phyloP scores from a whole-genome alignment of 129 eudicot species.

The Artemisia annua region DNA sequence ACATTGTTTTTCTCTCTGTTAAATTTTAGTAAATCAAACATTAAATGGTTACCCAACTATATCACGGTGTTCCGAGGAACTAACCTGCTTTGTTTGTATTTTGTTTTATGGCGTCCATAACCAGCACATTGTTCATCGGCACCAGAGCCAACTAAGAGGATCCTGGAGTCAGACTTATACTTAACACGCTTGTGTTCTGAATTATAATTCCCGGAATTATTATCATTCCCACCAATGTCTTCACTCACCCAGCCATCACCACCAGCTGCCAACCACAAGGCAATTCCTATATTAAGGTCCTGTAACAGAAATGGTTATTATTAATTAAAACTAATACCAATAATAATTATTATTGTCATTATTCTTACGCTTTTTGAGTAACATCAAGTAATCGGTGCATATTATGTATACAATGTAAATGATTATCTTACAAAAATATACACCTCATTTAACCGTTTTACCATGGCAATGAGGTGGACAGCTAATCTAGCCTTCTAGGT shows the following conservation, averaged over 20 bases:
- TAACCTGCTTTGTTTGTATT: constrained; percentile 74
- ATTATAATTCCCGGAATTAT: constrained; percentile 15
- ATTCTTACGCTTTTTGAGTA: too few species aligned
- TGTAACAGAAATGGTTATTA: constrained; percentile 23
- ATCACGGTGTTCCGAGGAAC: background rate
- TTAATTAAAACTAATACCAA: too few species aligned
- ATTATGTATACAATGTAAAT: too few species aligned
- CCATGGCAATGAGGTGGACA: too few species aligned
- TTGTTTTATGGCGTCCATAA: constrained; percentile 94
- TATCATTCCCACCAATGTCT: constrained; percentile 12
- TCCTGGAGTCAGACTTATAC: constrained; percentile 76
- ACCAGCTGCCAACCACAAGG: constrained; percentile 95
- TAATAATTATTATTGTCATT: too few species aligned
- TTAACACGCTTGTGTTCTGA: constrained; percentile 31
- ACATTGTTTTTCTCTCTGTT: background rate
- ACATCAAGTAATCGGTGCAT: too few species aligned
- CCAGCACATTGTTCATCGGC: constrained; percentile 99
- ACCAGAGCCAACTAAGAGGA: constrained; percentile 95
- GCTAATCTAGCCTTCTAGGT: too few species aligned
- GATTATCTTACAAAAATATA: too few species aligned
- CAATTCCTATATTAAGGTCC: constrained; percentile 96
- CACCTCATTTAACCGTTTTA: too few species aligned
- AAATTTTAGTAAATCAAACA: background rate
- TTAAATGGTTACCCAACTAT: background rate
- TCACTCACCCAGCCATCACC: constrained; percentile 80